Evolutionary conservation across 2,329 filamentous ascomycete genomes (phyloP).

Genomic region (Colletotrichum falcatum): DNA sequence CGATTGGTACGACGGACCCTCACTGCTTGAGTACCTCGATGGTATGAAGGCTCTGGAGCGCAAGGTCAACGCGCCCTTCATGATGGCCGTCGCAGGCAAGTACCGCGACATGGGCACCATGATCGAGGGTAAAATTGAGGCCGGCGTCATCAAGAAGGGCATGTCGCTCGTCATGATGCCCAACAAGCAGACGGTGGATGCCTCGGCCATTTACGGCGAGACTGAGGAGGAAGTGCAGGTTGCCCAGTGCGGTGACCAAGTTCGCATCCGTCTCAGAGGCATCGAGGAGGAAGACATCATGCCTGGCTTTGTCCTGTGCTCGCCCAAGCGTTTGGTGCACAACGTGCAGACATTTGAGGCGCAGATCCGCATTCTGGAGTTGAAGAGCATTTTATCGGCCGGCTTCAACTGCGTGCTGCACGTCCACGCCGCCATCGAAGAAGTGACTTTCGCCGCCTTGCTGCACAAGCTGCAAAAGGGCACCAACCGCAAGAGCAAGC

Average conservation of each 20-base stretch:
- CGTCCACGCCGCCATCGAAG: constrained; percentile 96
- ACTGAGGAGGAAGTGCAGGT: constrained; percentile 90
- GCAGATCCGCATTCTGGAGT: constrained; percentile 93
- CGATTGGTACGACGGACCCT: constrained; percentile 90
- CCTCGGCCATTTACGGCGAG: constrained; percentile 91
- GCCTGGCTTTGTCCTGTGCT: constrained; percentile 96
- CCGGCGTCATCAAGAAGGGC: constrained; percentile 92
- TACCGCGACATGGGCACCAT: constrained; percentile 98
- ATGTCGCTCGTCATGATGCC: constrained; percentile 94
- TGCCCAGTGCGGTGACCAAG: constrained; percentile 93
- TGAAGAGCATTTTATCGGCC: constrained; percentile 92
- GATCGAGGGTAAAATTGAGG: constrained; percentile 97
- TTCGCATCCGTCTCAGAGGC: constrained; percentile 90
- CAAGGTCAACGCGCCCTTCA: constrained; percentile 97
- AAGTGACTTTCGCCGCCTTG: constrained; percentile 89
- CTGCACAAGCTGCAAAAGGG: constrained; percentile 97
- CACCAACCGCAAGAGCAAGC: constrained; percentile 92
- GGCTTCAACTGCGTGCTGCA: constrained; percentile 99
- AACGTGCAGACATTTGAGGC: constrained; percentile 92
- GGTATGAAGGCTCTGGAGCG: constrained; percentile 92
- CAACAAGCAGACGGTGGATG: constrained; percentile 83
- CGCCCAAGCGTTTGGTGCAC: constrained; percentile 92
- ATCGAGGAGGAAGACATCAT: constrained; percentile 98
- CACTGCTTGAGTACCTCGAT: constrained; percentile 95
- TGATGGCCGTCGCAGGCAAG: constrained; percentile 98